Evolutionary conservation across 345 rosid species (phyloP), one percentile per base, ranked within the genome.

Genomic region (Iberis pinnata): DNA sequence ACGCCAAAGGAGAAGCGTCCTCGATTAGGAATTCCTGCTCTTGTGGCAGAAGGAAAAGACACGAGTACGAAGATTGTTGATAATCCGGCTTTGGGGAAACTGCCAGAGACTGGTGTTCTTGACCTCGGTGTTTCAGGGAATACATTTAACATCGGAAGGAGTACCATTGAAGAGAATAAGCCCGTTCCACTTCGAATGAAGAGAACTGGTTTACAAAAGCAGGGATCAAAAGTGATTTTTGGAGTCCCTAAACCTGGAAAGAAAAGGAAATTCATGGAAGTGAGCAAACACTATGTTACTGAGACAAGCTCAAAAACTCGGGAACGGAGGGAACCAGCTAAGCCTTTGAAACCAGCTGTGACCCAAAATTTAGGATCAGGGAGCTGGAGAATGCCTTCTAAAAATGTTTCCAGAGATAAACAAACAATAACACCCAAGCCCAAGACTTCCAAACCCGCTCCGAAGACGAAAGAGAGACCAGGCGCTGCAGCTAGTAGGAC

Each of bases 201-300:
- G 16, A 75, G 97, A 52, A 78, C 85, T 44, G 96, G 92, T 31
- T 70, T 82, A 68, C 93, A 83, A 65, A 88, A 74, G 80, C 90
- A 80, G 74, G 94, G 92, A 61, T 76, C 98, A 15, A 74, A 75
- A 68, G 83, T 76, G 53, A 52, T 81, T 43, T 79, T 83, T 61
- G 99, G 99, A 39, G 84, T 93, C 59, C 99, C 99, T 33, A 88
- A 86, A 70, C 99, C 97, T 54, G 97, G 99, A 58, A 93, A 88
- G 77, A 93, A 84, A 64, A 77, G 88, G 68, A 93, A 93, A 72
- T 88, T 88, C 64, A 93, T 93, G 97, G 97, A 93, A 33, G 99
- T 93, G 42, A 88, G 99, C 80, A 86, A 82, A 67, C 99, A 88
- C 61, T 88, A 83, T 43, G 76, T 75, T 69, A 80, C 78, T 35